A percentile compares a stretch with the other conserved stretches of the same genome.
Conservation (phyloP, 2,329 filamentous ascomycete species). For the Pseudocercospora fijiensis region DNA sequence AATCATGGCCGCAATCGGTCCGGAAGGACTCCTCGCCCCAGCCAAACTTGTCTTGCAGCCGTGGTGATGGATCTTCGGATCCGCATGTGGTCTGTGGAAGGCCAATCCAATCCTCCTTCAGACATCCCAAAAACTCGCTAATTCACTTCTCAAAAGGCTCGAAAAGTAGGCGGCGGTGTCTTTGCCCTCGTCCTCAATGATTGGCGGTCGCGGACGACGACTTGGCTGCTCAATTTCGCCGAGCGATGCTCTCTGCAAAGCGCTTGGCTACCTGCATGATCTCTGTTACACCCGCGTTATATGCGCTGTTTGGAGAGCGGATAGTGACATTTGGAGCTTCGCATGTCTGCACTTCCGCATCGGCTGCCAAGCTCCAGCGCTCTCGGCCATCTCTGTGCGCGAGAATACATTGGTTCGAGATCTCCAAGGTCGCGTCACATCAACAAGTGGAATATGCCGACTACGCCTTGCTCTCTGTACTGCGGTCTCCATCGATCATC, state of each 20-base stretch:
- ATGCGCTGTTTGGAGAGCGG: background rate
- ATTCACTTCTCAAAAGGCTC: background rate
- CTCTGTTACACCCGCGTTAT: background rate
- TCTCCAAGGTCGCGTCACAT: background rate
- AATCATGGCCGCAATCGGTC: background rate
- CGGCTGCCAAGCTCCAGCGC: no score
- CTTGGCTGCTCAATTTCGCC: background rate
- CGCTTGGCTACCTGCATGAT: background rate
- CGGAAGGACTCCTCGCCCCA: slow-evolving; percentile 11
- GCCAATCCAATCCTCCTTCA: background rate
- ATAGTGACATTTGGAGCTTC: background rate
- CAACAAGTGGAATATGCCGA: background rate
- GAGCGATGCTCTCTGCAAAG: background rate
- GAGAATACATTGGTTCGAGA: background rate
- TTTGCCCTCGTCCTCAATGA: background rate
- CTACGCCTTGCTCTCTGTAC: background rate
- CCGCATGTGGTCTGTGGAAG: slow-evolving; percentile 16
- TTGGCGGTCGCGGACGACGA: background rate
- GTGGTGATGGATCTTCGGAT: slow-evolving; percentile 13
- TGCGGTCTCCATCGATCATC: background rate
- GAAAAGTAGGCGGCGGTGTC: background rate
- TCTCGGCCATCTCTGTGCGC: background rate
- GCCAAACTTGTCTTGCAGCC: slow-evolving; percentile 14
- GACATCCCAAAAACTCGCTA: background rate
- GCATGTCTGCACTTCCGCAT: no score